Evolutionary conservation across 306 rosid species (phyloP), one percentile per base, ranked within the genome.

Genomic region (Ceratonia siliqua): DNA sequence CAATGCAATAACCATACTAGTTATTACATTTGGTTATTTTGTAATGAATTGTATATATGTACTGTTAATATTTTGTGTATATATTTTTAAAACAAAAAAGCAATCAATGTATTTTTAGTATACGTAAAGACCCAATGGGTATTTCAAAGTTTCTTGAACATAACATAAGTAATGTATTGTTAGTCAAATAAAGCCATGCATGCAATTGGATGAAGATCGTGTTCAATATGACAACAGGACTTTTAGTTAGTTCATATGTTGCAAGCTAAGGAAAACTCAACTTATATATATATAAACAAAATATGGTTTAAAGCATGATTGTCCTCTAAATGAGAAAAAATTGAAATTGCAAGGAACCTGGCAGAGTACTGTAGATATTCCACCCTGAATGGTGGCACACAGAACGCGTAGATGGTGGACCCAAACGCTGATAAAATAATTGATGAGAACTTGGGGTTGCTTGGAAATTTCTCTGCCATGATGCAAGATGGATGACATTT

Each of bases 401-500:
- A 53, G 38, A 68, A 38, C 46, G 68, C 69, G 15, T 11, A 43
- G 46, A 41, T 20, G 64, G 67, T 77, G 76, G 68, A 53, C 68
- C 73, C 68, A 17, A 13, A 41, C 45, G 36, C 53, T n/a, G 15
- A 30, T 6, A 65, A 70, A 70, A 65, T 30, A 50, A 69, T 63
- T 33, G 35, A 49, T 39, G 38, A 0, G 46, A 35, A 21, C 20
- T 38, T 12, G 8, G 55, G 20, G 57, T 53, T 30, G 66, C 17
- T 33, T 75, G 57, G 70, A 65, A 56, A 62, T 72, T 73, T 82
- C 69, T 62, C 12, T 5, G 6, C 35, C 6, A 36, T 54, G 79
- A 66, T 73, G 88, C 72, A 79, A 43, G 72, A 54, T 65, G 6
- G 45, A 57, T 82, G 81, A 75, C 66, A 25, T 39, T 74, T 74